Base-by-base conservation (phyloP, 2,329 filamentous ascomycete genomes). In the Atkinsonella hypoxylon region DNA sequence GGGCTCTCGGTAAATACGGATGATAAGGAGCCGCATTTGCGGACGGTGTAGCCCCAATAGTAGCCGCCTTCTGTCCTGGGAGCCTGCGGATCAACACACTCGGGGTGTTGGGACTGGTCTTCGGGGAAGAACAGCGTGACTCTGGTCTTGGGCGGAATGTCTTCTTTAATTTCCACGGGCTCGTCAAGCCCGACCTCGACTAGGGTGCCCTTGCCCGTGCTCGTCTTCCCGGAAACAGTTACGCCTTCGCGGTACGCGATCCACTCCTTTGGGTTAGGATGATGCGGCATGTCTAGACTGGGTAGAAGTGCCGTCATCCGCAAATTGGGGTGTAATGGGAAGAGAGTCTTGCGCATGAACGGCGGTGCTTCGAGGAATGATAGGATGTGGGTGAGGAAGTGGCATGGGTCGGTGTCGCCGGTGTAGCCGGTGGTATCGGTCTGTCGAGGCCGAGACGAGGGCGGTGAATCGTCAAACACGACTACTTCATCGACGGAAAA, bases 401-500 rank as follows among this genome's bases (percentile, higher is more conserved):
- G 84, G 52, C 82, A 82, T 1, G 87, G 87, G 60, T 93, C 84
- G 13, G 79, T 73, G 61, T 82, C 85, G 55, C 82, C 85, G 1
- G 85, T 89, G 68, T 81, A 76, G 59, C 71, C 66, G 45, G 72
- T 66, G 47, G 72, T 70, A 57, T 81, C 76, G 47, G 76, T 70
- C 18, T 65, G 67, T 26, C 61, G 64, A 31, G 72, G 68, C 32
- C 75, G 74, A 32, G 71, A 61, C 13, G 73, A 67, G 7, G 59
- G 47, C 2, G 75, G 74, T 36, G 73, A 74, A 67, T 94, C 89
- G 61, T 91, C 82, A 65, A 86, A 95, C 50, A 95, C 71, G 47
- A 95, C 75, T 31, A 94, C 76, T 68, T 95, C 89, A 63, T 95
- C 89, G 57, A 95, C 77, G 60, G 80, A 84, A 68, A 93, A 94